Base-by-base conservation (phyloP, 345 rosid genomes). In the Boechera retrofracta region DNA sequence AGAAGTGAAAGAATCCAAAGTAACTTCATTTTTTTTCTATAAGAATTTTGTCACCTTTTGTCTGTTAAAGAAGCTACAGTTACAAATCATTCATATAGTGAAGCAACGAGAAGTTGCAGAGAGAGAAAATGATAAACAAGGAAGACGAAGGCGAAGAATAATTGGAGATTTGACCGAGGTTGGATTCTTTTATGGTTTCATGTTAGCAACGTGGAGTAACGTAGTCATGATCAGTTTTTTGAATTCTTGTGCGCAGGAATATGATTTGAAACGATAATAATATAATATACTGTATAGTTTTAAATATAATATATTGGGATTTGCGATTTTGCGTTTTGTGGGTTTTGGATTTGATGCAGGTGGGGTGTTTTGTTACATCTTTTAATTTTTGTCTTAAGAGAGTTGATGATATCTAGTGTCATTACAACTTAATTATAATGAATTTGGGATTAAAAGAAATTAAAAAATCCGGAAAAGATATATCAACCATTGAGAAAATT, bases 51-150 rank as follows among this genome's bases (percentile, higher is more conserved):
- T 48, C 33, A 57, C 5, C 8, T 41, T 55, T 32, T 36, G 26
- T 15, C 7, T 15, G 62, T 59, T n/a, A 52, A 24, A 9, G 59
- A 26, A 52, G 62, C 26, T 31, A n/a, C 15, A 21, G 11, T 2
- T 52, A 53, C 21, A 59, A 5, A 35, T 60, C 6, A 18, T 64
- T 60, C 10, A 18, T 64, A 2, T 41, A 64, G 64, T 33, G 65
- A 66, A 29, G 79, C 79, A 76, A 75, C 79, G 79, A 76, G 74
- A 28, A 31, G 79, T 69, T 76, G 79, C 74, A 60, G 64, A 41
- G 75, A 21, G 24, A 16, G 1, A 21, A 61, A 63, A 48, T 2
- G 44, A 38, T 36, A 12, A 75, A 58, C 56, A 62, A 31, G 41
- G 75, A 76, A 76, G 75, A 76, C 8, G 63, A 60, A 60, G 63